phyloP scores from a whole-genome alignment of 1,284 basidiomycete species.

The Irpex rosettiformis region DNA sequence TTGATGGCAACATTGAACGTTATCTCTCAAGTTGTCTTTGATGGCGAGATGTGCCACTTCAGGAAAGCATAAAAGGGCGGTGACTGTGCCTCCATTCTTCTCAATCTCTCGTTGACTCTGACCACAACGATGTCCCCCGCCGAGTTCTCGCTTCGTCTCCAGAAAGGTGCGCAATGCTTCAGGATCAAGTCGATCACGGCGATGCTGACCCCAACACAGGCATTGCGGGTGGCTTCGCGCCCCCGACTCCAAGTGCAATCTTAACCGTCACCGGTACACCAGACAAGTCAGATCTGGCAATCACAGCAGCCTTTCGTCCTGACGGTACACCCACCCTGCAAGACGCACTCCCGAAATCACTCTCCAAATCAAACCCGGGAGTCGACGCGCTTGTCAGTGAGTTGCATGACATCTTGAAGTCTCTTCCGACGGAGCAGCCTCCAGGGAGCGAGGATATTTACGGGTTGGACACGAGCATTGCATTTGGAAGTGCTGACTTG shows the following conservation, averaged over 20 bases:
- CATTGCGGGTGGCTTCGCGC: slow-evolving; percentile 71
- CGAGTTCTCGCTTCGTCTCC: slow-evolving; percentile 34
- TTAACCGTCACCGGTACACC: slow-evolving; percentile 44
- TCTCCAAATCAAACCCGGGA: slow-evolving; percentile 35
- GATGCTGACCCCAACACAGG: slow-evolving; percentile 38
- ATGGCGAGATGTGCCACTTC: not conserved
- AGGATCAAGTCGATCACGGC: not conserved
- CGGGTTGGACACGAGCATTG: slow-evolving; percentile 62
- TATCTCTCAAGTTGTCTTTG: not conserved
- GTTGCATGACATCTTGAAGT: slow-evolving; percentile 54
- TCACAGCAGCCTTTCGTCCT: slow-evolving; percentile 45
- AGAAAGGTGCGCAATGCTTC: slow-evolving; percentile 29
- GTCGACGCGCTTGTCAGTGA: slow-evolving; percentile 46
- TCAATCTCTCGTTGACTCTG: no score
- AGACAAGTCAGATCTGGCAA: slow-evolving; percentile 35
- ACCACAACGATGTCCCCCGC: slow-evolving; percentile 24
- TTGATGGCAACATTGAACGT: not conserved
- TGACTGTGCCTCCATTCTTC: not conserved
- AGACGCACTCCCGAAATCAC: slow-evolving; percentile 40
- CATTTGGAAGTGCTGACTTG: slow-evolving; percentile 54
- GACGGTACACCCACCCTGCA: slow-evolving; percentile 44
- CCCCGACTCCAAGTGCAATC: slow-evolving; percentile 57
- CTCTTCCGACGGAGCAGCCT: slow-evolving; percentile 53
- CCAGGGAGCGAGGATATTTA: slow-evolving; percentile 69
- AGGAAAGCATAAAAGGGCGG: not conserved